Evolutionary conservation across 768 basidiomycete species (phyloP), one percentile per base, ranked within the genome.

Genomic region (Rhodotorula toruloides): DNA sequence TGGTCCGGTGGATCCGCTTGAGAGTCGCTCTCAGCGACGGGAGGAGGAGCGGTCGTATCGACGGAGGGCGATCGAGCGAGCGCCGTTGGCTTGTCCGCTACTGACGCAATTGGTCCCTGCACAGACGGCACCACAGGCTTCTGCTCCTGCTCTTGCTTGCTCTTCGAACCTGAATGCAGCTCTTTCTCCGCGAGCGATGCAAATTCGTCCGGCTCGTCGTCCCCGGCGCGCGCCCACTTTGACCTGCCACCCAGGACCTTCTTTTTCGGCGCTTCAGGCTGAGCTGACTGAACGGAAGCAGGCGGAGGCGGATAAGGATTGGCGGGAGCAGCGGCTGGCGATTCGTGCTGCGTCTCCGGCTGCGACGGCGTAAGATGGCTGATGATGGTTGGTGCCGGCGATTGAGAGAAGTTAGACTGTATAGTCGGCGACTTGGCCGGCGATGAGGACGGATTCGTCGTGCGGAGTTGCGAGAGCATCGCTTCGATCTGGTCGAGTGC

Each of bases 401-500:
- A n/a, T n/a, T n/a, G n/a, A n/a, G n/a, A n/a, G n/a, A n/a, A n/a
- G 4, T 21, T 19, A 8, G 25, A 36, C 12, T 31, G 25, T 0
- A 34, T n/a, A 12, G 56, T 32, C 42, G 53, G 13, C 9, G 11
- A 14, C n/a, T 16, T 31, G 19, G 47, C n/a, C n/a, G n/a, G 29
- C 44, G 56, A 44, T n/a, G 44, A 17, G 0, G 48, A 40, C 1
- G 39, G 12, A 4, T 32, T 43, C n/a, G 53, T 53, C 29, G 68
- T 61, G 13, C 63, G 54, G 12, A 69, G 29, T 22, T 63, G 54
- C 12, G 62, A 44, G 17, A 69, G 44, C 63, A 62, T 58, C 4
- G 50, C 31, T 29, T 65, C 63, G 50, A 65, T 56, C 44, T 65
- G 68, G 12, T 57, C 44, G 16, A 63, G 40, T n/a, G 67, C 62